Conservation (phyloP, 495 filamentous ascomycete genomes). For the Apodospora peruviana region DNA sequence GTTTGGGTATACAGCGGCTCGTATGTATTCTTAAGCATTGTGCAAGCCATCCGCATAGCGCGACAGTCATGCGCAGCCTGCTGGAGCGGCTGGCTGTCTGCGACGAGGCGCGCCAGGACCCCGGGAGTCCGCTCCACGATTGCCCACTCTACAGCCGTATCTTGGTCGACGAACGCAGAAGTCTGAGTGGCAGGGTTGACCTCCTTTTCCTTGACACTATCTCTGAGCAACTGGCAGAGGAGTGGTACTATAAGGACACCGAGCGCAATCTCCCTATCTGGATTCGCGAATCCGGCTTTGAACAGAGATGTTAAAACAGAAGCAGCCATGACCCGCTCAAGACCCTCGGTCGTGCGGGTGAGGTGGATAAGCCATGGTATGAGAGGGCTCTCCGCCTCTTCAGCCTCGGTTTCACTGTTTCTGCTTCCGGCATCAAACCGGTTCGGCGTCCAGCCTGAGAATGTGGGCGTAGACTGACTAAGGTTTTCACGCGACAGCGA, state of each 20-base stretch:
- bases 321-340: conserved; percentile 71
- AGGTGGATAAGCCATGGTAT: conserved; percentile 77
- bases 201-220: conserved; percentile 56
- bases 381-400: conserved; percentile 72
- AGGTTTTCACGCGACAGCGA: conserved; percentile 36
- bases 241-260: conserved; percentile 66
- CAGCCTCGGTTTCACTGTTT: conserved; percentile 29
- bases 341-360: conserved; percentile 55
- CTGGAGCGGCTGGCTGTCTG: conserved; percentile 70
- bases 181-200: conserved; percentile 18
- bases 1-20: conserved; percentile 39
- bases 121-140: conserved; percentile 67
- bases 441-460: conserved; percentile 22
- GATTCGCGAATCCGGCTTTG: conserved; percentile 60
- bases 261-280: conserved; percentile 53
- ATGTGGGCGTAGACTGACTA: conserved; percentile 19
- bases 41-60: conserved; percentile 65
- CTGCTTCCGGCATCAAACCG: conserved; percentile 18
- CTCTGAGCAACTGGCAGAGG: conserved; percentile 63
- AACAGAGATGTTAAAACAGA: conserved; percentile 72
- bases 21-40: conserved; percentile 66
- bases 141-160: conserved; percentile 33
- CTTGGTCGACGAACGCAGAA: conserved; percentile 27
- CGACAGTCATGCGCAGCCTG: conserved; percentile 75
- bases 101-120: conserved; percentile 71